Base-by-base conservation (phyloP, 2,329 filamentous ascomycete species). In the Aspergillus japonicus region DNA sequence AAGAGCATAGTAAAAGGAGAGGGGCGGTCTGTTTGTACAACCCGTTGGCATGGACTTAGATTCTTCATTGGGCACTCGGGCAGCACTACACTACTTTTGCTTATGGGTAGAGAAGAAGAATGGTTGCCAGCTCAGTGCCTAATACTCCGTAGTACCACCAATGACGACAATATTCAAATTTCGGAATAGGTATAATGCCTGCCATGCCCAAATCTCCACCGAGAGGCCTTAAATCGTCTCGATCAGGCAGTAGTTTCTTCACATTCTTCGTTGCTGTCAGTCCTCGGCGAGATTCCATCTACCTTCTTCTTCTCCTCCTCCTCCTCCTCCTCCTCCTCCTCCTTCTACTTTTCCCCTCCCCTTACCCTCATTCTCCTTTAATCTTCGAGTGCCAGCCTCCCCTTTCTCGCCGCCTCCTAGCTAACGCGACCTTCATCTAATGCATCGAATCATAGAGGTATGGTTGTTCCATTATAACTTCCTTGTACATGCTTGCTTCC, bases 61-160 rank as follows among this genome's bases (percentile, higher is more conserved):
- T 44, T 44, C 39, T 54, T 64, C 60, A 66, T 67, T 68, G 65
- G 66, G 64, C 66, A 66, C 23, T 67, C 61, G 62, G 66, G 66
- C 66, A 67, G 59, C 65, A 56, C 56, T 54, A 59, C 54, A 53
- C n/a, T 54, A 56, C 52, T 56, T 48, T 48, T 47, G 52, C 52
- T 57, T 49, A 54, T 7, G 11, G 21, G 16, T 39, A 29, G 54
- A 49, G 33, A 33, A 51, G 23, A 19, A 47, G 39, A 35, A 53
- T 39, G 26, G 39, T 23, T 58, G 49, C 51, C 47, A 60, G 19
- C 26, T 56, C 53, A 60, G 50, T 58, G 50, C 56, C 59, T 62
- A 54, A 62, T 47, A n/a, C n/a, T n/a, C n/a, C n/a, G n/a, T n/a
- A 48, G 31, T 44, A 33, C 57, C 49, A 57, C 39, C 29, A 24